Conservation (phyloP, 2,329 filamentous ascomycete species). For the Torrubiella hemipterigena region DNA sequence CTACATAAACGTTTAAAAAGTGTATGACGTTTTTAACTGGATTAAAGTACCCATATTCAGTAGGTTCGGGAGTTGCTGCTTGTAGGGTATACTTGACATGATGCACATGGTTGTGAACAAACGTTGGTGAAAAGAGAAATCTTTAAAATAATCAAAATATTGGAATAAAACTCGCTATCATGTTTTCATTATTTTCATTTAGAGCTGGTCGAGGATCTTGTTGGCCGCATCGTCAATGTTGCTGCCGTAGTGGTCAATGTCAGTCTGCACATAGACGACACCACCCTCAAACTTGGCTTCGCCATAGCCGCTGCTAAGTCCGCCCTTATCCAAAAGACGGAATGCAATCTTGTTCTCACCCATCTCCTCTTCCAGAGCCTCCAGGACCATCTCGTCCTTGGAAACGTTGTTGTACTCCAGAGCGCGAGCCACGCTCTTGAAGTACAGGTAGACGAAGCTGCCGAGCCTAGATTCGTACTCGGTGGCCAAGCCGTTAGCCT, state of each 20-base stretch:
- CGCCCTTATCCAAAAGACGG: slow-evolving; percentile 33
- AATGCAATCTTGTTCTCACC: slow-evolving; percentile 28
- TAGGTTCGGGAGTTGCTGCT: too few species aligned
- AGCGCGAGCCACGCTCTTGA: slow-evolving; percentile 26
- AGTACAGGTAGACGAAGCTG: slow-evolving; percentile 26
- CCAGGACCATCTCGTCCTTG: slow-evolving; percentile 34
- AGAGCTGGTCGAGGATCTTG: slow-evolving; percentile 23
- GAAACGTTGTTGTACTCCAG: slow-evolving; percentile 32
- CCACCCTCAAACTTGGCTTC: slow-evolving; percentile 37
- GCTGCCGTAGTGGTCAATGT: slow-evolving; percentile 13
- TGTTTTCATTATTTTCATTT: slow-evolving; percentile 6
- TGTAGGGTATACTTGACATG: too few species aligned
- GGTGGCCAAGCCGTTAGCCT: slow-evolving; percentile 12
- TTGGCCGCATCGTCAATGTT: slow-evolving; percentile 9
- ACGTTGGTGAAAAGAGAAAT: too few species aligned
- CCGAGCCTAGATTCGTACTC: slow-evolving; percentile 35
- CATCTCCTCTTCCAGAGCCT: slow-evolving; percentile 35
- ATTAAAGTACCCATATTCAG: too few species aligned
- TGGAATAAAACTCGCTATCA: too few species aligned
- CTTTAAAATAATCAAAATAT: too few species aligned
- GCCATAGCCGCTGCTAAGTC: slow-evolving; percentile 25
- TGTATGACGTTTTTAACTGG: too few species aligned
- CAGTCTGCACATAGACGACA: slow-evolving; percentile 32
- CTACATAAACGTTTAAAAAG: too few species aligned
- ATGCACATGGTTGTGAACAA: too few species aligned